Base-by-base conservation (phyloP, 177 flowering plant species). In the Telopea speciosissima region DNA sequence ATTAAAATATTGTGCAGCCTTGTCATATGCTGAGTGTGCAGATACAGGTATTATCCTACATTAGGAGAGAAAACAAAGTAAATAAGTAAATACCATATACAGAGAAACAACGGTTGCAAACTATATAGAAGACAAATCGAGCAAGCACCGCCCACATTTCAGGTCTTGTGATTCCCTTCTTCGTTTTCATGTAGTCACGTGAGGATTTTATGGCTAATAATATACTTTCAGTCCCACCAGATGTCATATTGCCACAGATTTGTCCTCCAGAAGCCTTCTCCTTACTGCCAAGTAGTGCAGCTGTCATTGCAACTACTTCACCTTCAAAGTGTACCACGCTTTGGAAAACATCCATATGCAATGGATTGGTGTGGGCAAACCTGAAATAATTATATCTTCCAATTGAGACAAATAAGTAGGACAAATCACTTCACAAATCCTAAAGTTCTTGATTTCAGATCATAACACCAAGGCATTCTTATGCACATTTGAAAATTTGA, bases 161-260 rank as follows among this genome's bases (percentile, higher is more conserved):
- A 33, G 99, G 97, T 36, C 67, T 85, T 62, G 77, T 85, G 56
- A 95, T 92, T 66, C 97, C 93, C 78, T 83, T 90, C 80, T 79
- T 88, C 67, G 84, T 65, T 80, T 78, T 95, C 99, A 95, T 95
- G 77, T 89, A 92, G 70, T 95, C 99, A 44, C 99, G 97, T 49
- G 97, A 87, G 62, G 97, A 76, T 79, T 95, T 95, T 73, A 95
- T 81, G 40, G 97, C 99, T 68, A 95, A 74, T 61, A 95, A 68
- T 84, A 95, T 95, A 76, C 99, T 95, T 78, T 95, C 99, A 68
- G 97, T 92, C 68, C 99, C 99, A 65, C 99, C 97, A 60, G 99
- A 95, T 60, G 99, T 95, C 99, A 95, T 95, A 82, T 95, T 95
- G 74, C 97, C 99, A 86, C 99, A 95, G 3, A 95, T 80, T 81